These are phyloP conservation scores for Parsonsia alboflavescens DNA, from an alignment of 257 asterid genomes.

Conservation along the genomic window DNA sequence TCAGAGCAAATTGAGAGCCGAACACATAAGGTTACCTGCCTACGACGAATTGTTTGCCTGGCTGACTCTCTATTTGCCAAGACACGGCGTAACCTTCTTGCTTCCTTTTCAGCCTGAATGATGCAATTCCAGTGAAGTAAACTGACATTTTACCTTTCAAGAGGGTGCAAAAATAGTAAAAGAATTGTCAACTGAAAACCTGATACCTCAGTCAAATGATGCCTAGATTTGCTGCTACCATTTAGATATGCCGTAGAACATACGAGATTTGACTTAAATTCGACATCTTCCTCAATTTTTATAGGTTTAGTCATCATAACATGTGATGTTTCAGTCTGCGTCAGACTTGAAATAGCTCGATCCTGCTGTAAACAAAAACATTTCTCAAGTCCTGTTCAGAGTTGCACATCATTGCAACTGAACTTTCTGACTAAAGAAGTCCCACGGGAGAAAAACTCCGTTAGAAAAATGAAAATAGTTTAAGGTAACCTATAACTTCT, in stretches of 20 bases:
- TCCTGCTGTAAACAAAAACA: neutral
- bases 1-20: neutral
- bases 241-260: conserved; percentile 20
- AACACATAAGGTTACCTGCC: conserved; percentile 47
- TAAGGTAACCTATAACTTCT: neutral
- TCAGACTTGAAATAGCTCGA: neutral
- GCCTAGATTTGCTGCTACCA: conserved; percentile 32
- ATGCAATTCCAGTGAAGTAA: neutral
- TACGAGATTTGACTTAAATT: conserved; percentile 14
- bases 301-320: neutral
- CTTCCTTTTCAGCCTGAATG: conserved; percentile 65
- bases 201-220: conserved; percentile 44
- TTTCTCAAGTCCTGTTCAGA: neutral
- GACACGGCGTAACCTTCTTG: conserved; percentile 48
- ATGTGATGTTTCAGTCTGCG: neutral
- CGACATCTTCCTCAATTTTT: conserved; percentile 15
- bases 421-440: neutral
- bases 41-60: conserved; percentile 75
- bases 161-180: neutral
- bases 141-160: neutral
- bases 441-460: neutral
- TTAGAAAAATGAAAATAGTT: neutral
- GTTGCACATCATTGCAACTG: neutral
- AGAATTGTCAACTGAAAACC: too few relatives aligned
- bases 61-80: conserved; percentile 93